Percentiles rank a stretch among this genome's conserved stretches.
phyloP scores from a whole-genome alignment of 2,329 filamentous ascomycete species.

The Scleromitrula shiraiana region DNA sequence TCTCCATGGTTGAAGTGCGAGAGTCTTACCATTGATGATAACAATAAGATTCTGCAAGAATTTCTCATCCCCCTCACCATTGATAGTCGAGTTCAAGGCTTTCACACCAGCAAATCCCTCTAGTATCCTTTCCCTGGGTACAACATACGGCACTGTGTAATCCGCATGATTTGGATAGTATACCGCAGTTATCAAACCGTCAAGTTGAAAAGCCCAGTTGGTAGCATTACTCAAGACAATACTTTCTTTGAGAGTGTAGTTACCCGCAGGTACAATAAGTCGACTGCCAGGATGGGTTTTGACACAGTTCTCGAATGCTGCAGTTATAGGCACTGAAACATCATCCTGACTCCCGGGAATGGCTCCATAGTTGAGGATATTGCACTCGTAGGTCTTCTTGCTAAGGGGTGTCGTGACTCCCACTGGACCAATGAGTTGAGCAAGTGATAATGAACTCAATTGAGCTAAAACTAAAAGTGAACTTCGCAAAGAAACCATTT shows the following conservation, averaged over 20 bases:
- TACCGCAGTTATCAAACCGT: constrained; percentile 44
- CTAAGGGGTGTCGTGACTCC: constrained; percentile 26
- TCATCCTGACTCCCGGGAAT: constrained; percentile 29
- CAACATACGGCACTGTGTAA: constrained; percentile 2
- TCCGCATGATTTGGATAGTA: constrained; percentile 1
- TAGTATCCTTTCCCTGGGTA: neutral
- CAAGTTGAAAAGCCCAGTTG: constrained; percentile 43
- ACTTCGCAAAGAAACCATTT: constrained; percentile 5
- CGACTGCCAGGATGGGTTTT: constrained; percentile 6
- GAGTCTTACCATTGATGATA: constrained; percentile 32
- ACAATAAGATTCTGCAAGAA: constrained; percentile 40
- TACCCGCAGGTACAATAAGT: constrained; percentile 21
- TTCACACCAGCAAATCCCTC: constrained; percentile 32
- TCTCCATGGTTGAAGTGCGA: constrained; percentile 7
- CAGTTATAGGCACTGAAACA: constrained; percentile 25
- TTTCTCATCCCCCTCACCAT: constrained; percentile 15
- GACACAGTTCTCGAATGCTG: constrained; percentile 27
- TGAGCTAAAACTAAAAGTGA: neutral
- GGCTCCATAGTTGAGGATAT: constrained; percentile 29
- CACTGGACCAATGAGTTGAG: constrained; percentile 13
- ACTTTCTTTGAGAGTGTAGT: constrained; percentile 41
- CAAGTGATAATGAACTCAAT: neutral
- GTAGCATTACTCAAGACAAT: constrained; percentile 39
- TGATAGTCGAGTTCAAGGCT: constrained; percentile 4
- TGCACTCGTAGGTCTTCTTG: constrained; percentile 27